phyloP scores from a whole-genome alignment of 1,284 basidiomycete species.

The Boletus austroedulis region DNA sequence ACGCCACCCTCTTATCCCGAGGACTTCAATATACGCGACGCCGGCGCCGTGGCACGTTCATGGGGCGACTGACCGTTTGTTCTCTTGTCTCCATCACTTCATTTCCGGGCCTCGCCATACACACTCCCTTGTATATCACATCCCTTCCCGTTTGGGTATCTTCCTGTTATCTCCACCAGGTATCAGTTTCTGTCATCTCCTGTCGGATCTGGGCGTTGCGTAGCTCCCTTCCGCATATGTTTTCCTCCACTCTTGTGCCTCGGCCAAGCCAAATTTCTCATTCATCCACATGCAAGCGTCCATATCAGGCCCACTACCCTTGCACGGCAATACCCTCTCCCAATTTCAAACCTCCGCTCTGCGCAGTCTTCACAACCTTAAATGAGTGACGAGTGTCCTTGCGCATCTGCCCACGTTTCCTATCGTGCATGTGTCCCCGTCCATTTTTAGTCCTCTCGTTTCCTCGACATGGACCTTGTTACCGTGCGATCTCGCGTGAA shows the following conservation, averaged over 20 bases:
- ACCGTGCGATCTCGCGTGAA: conserved; percentile 6
- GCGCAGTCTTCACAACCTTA: conserved; percentile 18
- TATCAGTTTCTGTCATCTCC: conserved; percentile 23
- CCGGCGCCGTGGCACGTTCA: conserved; percentile 36
- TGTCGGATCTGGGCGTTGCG: conserved; percentile 32
- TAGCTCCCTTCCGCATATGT: conserved; percentile 31
- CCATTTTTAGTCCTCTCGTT: conserved; percentile 15
- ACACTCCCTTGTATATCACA: conserved; percentile 20
- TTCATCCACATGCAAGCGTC: conserved; percentile 15
- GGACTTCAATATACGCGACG: conserved; percentile 30
- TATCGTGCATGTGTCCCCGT: conserved; percentile 4
- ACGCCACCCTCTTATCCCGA: conserved; percentile 21
- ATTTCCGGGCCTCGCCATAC: conserved; percentile 31
- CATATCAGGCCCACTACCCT: conserved; percentile 13
- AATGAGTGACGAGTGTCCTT: conserved; percentile 8
- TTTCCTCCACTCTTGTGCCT: conserved; percentile 28
- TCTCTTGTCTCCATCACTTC: conserved; percentile 26
- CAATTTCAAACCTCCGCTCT: conserved; percentile 27
- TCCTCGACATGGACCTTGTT: conserved; percentile 30
- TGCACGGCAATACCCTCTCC: conserved; percentile 20
- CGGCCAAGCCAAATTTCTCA: background rate
- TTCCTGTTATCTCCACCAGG: conserved; percentile 38
- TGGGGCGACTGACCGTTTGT: conserved; percentile 32
- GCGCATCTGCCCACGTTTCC: conserved; percentile 13
- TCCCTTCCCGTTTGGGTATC: conserved; percentile 22